Evolutionary conservation across 2,329 filamentous ascomycete species (phyloP), one percentile per base, ranked within the genome.

Genomic region (Lecanicillium sp.): DNA sequence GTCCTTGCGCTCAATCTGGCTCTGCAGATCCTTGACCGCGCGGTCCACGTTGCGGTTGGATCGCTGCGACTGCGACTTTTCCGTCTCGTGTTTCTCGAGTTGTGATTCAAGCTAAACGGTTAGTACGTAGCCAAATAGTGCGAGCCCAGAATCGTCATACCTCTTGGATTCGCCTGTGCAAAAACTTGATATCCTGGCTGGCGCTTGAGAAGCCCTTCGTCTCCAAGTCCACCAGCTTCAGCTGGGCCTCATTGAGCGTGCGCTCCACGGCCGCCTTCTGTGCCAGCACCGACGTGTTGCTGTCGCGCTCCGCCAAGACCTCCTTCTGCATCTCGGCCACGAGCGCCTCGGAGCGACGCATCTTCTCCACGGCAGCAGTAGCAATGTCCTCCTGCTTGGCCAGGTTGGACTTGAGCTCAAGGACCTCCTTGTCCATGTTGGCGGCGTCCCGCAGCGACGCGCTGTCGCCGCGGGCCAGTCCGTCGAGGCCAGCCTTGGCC

Each of bases 191-290:
- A 67, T 97, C 91, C 60, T 95, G 89, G 65, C 90, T 95, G 20
- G 87, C 87, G 55, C 85, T 94, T 17, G 90, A 93, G 69, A 95
- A 97, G 45, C 90, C 90, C 73, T 97, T 97, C 36, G 93, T 97
- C 71, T 98, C 91, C 8, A 97, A 76, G 63, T 97, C 93, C 44
- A 98, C 85, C 48, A 95, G 81, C 61, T 83, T 83, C 45, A 97
- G 79, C 67, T 97, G 91, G 21, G 91, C 76, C 65, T 98, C 91
- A 65, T 90, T 95, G 43, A 95, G 74, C 47, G 79, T 81, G 73
- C 95, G 96, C 71, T 97, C 93, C 35, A 98, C 72, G 1, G 78
- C 78, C 3, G 87, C 87, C 71, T 96, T 97, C 56, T 95, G 88
- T 63, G 90, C 90, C 65, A 93, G 88, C 48, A 97, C 74, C 56